Percentiles rank a stretch among this genome's conserved stretches.
phyloP scores from a whole-genome alignment of 306 rosid species.

The Benincasa hispida region DNA sequence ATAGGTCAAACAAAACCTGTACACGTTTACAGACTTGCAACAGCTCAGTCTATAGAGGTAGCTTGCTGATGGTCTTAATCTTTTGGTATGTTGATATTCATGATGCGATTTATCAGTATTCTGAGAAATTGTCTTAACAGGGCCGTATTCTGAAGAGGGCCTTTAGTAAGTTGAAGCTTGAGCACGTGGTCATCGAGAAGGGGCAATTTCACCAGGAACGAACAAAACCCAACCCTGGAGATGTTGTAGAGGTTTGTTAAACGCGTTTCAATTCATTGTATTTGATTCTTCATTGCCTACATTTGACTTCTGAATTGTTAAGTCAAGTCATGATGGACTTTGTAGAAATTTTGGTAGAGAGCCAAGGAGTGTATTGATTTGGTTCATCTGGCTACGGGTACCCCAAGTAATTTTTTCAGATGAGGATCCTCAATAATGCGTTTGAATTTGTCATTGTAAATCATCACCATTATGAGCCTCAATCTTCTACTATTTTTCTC shows the following conservation, averaged over 20 bases:
- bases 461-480: background rate
- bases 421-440: background rate
- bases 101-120: background rate
- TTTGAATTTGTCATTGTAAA: background rate
- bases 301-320: background rate
- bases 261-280: background rate
- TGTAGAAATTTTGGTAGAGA: background rate
- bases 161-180: slow-evolving; percentile 93
- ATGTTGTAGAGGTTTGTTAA: slow-evolving; percentile 45
- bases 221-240: slow-evolving; percentile 14
- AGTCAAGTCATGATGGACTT: background rate
- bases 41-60: slow-evolving; percentile 94
- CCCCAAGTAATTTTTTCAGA: background rate
- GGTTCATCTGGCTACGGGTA: background rate
- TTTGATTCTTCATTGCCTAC: background rate
- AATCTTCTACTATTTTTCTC: background rate
- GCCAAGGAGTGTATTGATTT: background rate
- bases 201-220: slow-evolving; percentile 88
- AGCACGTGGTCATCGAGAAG: slow-evolving; percentile 85
- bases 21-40: slow-evolving; percentile 91
- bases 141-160: slow-evolving; percentile 92
- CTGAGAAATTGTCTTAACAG: slow-evolving; percentile 27
- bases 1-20: slow-evolving; percentile 96
- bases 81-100: background rate
- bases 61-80: background rate